phyloP scores from a whole-genome alignment of 208 protist species.

The Acanthamoeba sp. region DNA sequence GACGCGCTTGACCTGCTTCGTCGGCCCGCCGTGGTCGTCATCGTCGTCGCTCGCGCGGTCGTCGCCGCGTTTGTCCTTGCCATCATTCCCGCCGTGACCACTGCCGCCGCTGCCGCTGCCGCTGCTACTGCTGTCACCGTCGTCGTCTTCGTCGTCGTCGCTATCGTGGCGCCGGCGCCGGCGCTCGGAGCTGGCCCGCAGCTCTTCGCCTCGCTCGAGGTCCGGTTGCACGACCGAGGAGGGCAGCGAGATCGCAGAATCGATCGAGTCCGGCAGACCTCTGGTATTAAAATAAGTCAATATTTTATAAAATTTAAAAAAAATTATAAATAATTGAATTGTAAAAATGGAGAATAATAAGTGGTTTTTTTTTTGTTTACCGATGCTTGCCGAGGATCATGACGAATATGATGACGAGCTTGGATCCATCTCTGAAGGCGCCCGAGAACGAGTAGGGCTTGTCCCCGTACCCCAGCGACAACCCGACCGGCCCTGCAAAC shows the following conservation, averaged over 20 bases:
- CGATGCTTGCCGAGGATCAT: conserved; percentile 72
- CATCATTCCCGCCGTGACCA: not conserved
- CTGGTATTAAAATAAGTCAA: not conserved
- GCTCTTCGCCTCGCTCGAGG: not conserved
- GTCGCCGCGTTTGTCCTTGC: not conserved
- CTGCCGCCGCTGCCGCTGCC: too few relatives aligned
- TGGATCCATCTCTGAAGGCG: not conserved
- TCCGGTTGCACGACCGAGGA: not conserved
- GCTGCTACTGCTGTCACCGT: not conserved
- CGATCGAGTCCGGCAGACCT: conserved; percentile 3
- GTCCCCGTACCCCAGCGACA: conserved; percentile 37
- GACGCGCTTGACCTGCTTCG: not conserved
- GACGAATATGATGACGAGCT: conserved; percentile 34
- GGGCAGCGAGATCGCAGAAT: conserved; percentile 31
- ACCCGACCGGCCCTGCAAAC: conserved; percentile 14
- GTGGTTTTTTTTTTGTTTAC: not conserved
- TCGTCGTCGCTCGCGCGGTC: not conserved
- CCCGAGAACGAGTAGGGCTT: conserved; percentile 44
- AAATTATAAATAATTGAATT: not conserved
- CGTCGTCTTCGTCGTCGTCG: not conserved
- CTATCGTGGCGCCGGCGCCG: not conserved
- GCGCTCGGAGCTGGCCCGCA: not conserved
- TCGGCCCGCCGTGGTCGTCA: not conserved
- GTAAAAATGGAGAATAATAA: not conserved
- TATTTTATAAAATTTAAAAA: too few relatives aligned